Base-by-base conservation (phyloP, 2,329 filamentous ascomycete genomes). In the Fusarium sp. region DNA sequence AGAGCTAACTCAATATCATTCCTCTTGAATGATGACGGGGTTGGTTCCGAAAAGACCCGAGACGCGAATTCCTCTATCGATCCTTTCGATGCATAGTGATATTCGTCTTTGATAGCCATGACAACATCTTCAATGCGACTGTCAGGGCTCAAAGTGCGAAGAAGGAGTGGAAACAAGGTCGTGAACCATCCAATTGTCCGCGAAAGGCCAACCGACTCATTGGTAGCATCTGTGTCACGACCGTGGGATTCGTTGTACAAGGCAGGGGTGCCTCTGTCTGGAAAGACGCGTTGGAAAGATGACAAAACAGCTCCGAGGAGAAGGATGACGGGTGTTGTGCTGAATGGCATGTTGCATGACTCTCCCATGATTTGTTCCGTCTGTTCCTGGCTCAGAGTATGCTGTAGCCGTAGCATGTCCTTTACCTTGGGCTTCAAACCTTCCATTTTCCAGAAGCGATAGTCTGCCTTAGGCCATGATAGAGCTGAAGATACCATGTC, bases 131-230 rank as follows among this genome's bases (percentile, higher is more conserved):
- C 11, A 3, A 46, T 13, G 10, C 44, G 8, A 15, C 17, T 20
- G 3, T 13, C 15, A 5, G 17, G 2, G 2, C 14, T 15, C 27
- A 46, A 8, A 9, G 10, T 13, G 4, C 19, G 8, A 11, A 46
- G 44, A 32, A 13, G 2, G 7, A 46, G 44, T 5, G 44, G 44
- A 33, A 46, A 46, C 11, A 46, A 32, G 27, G 44, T 46, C 17
- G 44, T 46, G n/a, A 46, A 46, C 44, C 27, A 46, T 6, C 44
- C 44, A 7, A 46, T 33, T 7, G 44, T 46, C 7, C 44, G 27
- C 22, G 44, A 46, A 15, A 19, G 20, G 25, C 7, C 14, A 10
- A 22, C 7, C 6, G n/a, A 46, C n/a, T 20, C 27, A 17, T 46
- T 27, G 15, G 10, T 6, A 14, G 11, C 13, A 22, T 46, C 27